Evolutionary conservation across 179 eudicot genomes (phyloP).

Genomic region (Beta macrorhiza): DNA sequence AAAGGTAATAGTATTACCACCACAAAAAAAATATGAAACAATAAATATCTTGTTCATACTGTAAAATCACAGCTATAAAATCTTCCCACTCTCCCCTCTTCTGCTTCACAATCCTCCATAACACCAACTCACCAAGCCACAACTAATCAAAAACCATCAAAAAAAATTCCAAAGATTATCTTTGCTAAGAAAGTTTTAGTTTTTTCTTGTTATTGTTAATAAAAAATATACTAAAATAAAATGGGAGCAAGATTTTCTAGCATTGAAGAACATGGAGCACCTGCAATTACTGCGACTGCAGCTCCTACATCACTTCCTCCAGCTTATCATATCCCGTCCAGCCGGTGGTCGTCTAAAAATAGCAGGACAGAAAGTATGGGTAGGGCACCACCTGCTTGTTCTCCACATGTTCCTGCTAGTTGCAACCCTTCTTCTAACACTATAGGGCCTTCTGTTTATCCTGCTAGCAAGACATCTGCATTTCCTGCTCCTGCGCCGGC

Average conservation of each 20-base stretch:
- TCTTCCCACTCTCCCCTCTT: not conserved
- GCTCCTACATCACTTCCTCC: not conserved
- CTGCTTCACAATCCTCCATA: no score
- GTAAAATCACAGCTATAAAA: not conserved
- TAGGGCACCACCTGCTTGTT: not conserved
- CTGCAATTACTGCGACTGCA: not conserved
- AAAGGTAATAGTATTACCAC: not conserved
- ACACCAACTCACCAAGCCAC: not conserved
- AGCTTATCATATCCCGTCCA: not conserved
- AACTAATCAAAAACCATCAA: not conserved
- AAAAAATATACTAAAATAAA: not conserved
- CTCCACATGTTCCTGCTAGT: not conserved
- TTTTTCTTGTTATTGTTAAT: not conserved
- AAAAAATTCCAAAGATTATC: no score
- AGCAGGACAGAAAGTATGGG: not conserved
- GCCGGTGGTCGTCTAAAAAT: not conserved
- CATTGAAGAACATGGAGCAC: constrained; percentile 2
- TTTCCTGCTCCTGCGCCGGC: not conserved
- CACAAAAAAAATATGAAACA: not conserved
- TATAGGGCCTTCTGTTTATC: not conserved
- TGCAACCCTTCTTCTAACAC: not conserved
- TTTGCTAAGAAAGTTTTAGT: no score
- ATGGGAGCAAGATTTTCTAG: constrained; percentile 17
- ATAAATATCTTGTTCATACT: not conserved
- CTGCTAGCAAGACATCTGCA: not conserved